Conservation (phyloP, 2,329 filamentous ascomycete genomes). For the Aspergillus arachidicola region DNA sequence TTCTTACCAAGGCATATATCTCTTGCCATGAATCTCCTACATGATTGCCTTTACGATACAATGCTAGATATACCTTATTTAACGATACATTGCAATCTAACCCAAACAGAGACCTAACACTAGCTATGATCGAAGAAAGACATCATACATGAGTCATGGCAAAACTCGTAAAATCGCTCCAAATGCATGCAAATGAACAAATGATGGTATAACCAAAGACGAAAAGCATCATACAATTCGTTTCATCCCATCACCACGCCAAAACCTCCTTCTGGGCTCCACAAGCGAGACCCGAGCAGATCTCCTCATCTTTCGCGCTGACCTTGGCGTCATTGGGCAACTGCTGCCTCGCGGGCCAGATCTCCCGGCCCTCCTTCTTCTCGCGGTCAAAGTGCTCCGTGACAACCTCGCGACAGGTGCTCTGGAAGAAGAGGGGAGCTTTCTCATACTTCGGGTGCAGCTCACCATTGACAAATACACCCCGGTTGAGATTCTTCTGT, state of each 20-base stretch:
- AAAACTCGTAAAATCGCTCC: neutral
- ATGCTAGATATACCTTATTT: neutral
- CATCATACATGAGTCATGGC: neutral
- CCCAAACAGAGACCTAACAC: neutral
- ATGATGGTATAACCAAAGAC: neutral
- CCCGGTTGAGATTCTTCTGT: constrained; percentile 62
- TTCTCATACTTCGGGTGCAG: constrained; percentile 63
- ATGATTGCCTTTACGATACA: neutral
- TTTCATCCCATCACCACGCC: constrained; percentile 24
- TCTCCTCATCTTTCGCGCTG: constrained; percentile 28
- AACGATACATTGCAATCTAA: neutral
- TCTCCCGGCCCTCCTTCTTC: constrained; percentile 46
- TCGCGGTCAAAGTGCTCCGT: constrained; percentile 51
- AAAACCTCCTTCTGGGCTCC: constrained; percentile 25
- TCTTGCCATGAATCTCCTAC: neutral
- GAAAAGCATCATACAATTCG: neutral
- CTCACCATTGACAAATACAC: constrained; percentile 64
- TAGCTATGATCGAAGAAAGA: neutral
- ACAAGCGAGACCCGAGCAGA: constrained; percentile 27
- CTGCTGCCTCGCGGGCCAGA: constrained; percentile 51
- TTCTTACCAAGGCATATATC: neutral
- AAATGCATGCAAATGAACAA: neutral
- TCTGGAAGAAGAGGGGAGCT: constrained; percentile 59
- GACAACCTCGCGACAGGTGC: constrained; percentile 50
- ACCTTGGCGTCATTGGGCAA: constrained; percentile 11